Evolutionary conservation across 805 yeast genomes (phyloP).

Genomic region (Nakazawaea peltata): DNA sequence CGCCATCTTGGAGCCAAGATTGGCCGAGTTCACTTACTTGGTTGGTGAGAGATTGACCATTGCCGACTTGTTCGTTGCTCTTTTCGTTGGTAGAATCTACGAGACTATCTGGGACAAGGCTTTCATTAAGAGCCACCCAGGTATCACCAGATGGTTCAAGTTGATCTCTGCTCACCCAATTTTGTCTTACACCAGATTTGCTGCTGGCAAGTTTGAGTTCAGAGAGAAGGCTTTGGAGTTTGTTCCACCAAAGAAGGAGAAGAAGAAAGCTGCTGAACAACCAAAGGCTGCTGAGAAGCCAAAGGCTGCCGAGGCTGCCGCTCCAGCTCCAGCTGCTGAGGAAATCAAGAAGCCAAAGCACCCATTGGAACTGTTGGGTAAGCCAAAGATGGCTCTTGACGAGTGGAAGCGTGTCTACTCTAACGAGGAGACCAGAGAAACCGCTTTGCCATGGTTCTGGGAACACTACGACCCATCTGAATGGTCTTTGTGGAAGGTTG

Average conservation of each 20-base stretch:
- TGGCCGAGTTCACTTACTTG: constrained; percentile 54
- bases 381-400: constrained; percentile 52
- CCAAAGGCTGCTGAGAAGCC: constrained; percentile 18
- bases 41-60: constrained; percentile 54
- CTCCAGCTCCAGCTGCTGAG: constrained; percentile 1
- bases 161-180: constrained; percentile 19
- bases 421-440: constrained; percentile 83
- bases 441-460: constrained; percentile 92
- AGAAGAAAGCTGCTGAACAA: constrained; percentile 14
- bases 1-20: constrained; percentile 46
- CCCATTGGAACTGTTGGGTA: constrained; percentile 74
- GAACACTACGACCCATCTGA: constrained; percentile 77
- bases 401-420: constrained; percentile 89
- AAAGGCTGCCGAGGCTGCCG: constrained; percentile 19
- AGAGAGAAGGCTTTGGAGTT: constrained; percentile 59
- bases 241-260: constrained; percentile 50
- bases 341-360: constrained; percentile 60
- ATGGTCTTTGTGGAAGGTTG: constrained; percentile 84
- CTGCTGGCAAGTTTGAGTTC: constrained; percentile 43
- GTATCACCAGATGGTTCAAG: constrained; percentile 43
- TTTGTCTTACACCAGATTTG: constrained; percentile 38
- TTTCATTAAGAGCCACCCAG: constrained; percentile 44
- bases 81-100: constrained; percentile 38
- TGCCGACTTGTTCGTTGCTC: constrained; percentile 37
- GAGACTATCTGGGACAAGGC: constrained; percentile 36